These are phyloP conservation scores for Dothiorella sarmentorum DNA, from an alignment of 2,329 filamentous ascomycete species.

Conservation along the genomic window DNA sequence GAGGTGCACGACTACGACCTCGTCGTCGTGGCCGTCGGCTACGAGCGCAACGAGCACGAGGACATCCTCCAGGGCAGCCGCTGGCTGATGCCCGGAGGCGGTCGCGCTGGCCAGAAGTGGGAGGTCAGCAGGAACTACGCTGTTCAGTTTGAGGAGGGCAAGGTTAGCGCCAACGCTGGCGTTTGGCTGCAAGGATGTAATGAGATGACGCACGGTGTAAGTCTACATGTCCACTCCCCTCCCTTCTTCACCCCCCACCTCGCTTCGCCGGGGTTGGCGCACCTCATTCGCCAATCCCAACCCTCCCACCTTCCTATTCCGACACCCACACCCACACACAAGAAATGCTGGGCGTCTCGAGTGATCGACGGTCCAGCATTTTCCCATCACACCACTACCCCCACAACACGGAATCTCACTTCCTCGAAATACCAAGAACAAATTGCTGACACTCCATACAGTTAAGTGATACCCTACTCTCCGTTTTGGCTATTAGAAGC, in stretches of 20 bases:
- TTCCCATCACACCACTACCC: neutral
- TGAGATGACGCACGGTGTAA: slow-evolving; percentile 85
- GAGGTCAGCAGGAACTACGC: slow-evolving; percentile 74
- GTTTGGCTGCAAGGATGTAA: slow-evolving; percentile 94
- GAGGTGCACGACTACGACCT: slow-evolving; percentile 74
- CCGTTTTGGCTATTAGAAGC: slow-evolving; percentile 70
- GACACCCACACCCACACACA: neutral
- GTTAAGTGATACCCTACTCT: slow-evolving; percentile 79
- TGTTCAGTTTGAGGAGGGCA: slow-evolving; percentile 65
- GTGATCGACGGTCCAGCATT: neutral
- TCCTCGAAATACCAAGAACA: neutral
- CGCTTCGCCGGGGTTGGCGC: neutral
- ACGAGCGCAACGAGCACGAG: slow-evolving; percentile 73
- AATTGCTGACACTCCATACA: slow-evolving; percentile 31
- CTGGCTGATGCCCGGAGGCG: slow-evolving; percentile 60
- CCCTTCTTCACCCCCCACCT: neutral
- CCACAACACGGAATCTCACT: neutral
- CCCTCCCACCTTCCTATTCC: slow-evolving; percentile 2
- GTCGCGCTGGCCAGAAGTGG: slow-evolving; percentile 50
- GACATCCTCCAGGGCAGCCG: slow-evolving; percentile 66
- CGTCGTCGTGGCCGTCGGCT: slow-evolving; percentile 84
- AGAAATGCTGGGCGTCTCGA: neutral
- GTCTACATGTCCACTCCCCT: slow-evolving; percentile 37
- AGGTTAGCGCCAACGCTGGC: slow-evolving; percentile 69
- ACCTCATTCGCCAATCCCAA: neutral